Evolutionary conservation across 2,329 filamentous ascomycete species (phyloP), one percentile per base, ranked within the genome.

Genomic region (Curvularia spicifera): DNA sequence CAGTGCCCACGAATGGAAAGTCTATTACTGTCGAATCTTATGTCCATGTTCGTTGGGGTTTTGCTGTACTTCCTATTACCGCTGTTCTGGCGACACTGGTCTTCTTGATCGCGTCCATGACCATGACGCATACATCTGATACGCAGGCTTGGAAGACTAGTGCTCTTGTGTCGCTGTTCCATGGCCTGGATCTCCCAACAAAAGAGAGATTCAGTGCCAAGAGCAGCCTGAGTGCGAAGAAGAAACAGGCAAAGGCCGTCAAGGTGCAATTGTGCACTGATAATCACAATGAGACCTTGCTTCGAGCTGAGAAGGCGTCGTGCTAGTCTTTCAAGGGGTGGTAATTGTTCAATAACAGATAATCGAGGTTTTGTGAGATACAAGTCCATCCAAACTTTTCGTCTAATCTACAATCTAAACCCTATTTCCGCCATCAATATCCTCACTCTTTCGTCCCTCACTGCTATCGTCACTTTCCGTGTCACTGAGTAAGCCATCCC

Each of bases 401-500:
- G 5, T 26, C 33, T 7, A 6, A 4, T 29, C 3, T 24, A 20
- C 28, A 57, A 53, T 53, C 47, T 60, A 62, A 6, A 63, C 56
- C n/a, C 53, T 57, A 8, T 12, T 55, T 39, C 49, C 52, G 31
- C 55, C 39, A 35, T 66, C 66, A 22, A 67, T 46, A 44, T 71
- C 69, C 48, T 73, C 71, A 28, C 68, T 73, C 52, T 63, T 68
- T 40, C 61, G 56, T 37, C 55, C 57, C 8, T 66, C 61, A 18
- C 59, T 64, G 28, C 66, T 68, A 3, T 61, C 59, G 2, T 73
- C 65, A 51, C 62, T 70, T 18, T 71, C 71, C 4, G 57, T 66
- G 43, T 72, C 72, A 44, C 68, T 73, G 62, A 76, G 56, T 31
- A 76, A 57, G 6, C 70, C 71, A 51, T 71, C 56, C 71, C 68